Percentiles rank a stretch among this genome's conserved stretches.
Conservation (phyloP, 2,329 filamentous ascomycete species). For the Sporothrix dimorphospora region DNA sequence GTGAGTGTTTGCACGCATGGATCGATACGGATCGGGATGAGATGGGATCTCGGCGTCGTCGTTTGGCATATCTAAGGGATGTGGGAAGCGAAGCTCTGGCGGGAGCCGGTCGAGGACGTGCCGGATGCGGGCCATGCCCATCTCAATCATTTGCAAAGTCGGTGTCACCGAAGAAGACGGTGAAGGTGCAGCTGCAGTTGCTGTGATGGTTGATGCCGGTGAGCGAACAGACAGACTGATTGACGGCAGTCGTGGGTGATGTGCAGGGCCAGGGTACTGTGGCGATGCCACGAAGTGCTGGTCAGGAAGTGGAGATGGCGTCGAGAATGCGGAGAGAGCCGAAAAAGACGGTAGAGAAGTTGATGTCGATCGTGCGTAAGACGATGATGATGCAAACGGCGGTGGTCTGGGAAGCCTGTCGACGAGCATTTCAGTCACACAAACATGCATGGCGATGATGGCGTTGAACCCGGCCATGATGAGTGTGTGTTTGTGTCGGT, state of each 20-base stretch:
- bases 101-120: neutral
- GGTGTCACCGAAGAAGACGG: neutral
- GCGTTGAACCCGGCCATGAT: constrained; percentile 20
- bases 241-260: neutral
- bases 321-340: constrained; percentile 2
- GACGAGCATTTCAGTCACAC: constrained; percentile 5
- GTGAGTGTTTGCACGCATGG: constrained; percentile 11
- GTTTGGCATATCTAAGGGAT: constrained; percentile 5
- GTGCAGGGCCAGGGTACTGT: neutral
- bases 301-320: neutral
- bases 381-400: neutral
- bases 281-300: neutral
- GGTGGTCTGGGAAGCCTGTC: neutral
- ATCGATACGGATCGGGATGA: neutral
- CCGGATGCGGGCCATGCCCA: neutral
- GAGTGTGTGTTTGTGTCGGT: constrained; percentile 10
- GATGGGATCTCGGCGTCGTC: neutral
- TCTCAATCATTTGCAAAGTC: neutral
- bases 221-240: constrained; percentile 6
- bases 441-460: constrained; percentile 13
- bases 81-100: constrained; percentile 2
- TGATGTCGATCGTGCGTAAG: neutral
- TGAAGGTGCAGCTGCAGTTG: neutral
- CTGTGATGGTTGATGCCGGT: neutral
- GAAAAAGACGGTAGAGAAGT: neutral